A percentile compares a stretch with the other conserved stretches of the same genome.
phyloP scores from a whole-genome alignment of 2,329 filamentous ascomycete species.

The Trichophyton mentagrophytes region DNA sequence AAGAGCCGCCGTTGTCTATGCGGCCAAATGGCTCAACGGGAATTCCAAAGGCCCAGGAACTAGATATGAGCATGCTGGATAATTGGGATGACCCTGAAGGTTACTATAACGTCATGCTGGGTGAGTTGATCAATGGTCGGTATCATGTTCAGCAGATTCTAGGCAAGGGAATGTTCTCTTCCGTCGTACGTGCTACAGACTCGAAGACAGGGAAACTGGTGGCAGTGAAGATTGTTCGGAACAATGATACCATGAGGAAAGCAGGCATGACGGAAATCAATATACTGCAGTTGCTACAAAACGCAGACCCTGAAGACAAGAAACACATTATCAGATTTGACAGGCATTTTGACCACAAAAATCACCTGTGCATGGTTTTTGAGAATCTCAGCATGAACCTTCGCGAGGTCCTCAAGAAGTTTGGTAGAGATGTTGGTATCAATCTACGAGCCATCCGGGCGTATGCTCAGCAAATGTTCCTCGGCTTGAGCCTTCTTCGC shows the following conservation, averaged over 20 bases:
- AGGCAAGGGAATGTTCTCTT: slow-evolving; percentile 91
- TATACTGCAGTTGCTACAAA: slow-evolving; percentile 76
- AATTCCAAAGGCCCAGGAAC: slow-evolving; percentile 42
- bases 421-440: slow-evolving; percentile 86
- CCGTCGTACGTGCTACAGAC: slow-evolving; percentile 80
- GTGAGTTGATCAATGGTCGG: slow-evolving; percentile 75
- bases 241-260: slow-evolving; percentile 84
- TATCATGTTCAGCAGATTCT: slow-evolving; percentile 82
- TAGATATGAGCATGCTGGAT: slow-evolving; percentile 67
- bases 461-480: slow-evolving; percentile 90
- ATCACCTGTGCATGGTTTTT: slow-evolving; percentile 91
- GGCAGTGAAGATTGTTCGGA: slow-evolving; percentile 94
- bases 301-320: slow-evolving; percentile 73
- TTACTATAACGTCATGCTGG: slow-evolving; percentile 89
- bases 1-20: slow-evolving; percentile 51
- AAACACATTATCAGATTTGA: slow-evolving; percentile 86
- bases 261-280: slow-evolving; percentile 90
- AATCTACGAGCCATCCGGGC: slow-evolving; percentile 74
- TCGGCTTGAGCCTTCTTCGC: slow-evolving; percentile 73
- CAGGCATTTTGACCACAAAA: slow-evolving; percentile 82
- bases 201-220: slow-evolving; percentile 62
- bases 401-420: slow-evolving; percentile 88
- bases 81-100: slow-evolving; percentile 90
- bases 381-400: slow-evolving; percentile 88
- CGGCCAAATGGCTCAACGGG: slow-evolving; percentile 36